A percentile compares a stretch with the other conserved stretches of the same genome.
phyloP scores from a whole-genome alignment of 2,329 filamentous ascomycete genomes.

The Nannizziopsis barbatae region DNA sequence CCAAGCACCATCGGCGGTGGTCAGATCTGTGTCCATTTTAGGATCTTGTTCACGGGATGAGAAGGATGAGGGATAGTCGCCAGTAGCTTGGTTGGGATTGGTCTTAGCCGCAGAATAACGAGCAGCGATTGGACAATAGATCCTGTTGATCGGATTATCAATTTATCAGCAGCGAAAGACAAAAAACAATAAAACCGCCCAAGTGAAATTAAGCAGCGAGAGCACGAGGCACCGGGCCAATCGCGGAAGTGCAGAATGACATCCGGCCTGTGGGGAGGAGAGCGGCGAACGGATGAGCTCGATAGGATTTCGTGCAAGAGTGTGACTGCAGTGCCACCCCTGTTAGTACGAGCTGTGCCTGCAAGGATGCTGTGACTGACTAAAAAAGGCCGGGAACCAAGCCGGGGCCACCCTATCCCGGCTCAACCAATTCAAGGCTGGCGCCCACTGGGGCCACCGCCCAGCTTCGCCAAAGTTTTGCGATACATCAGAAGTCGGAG shows the following conservation, averaged over 20 bases:
- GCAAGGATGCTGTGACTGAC: conserved; percentile 15
- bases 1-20: background rate
- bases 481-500: conserved; percentile 6
- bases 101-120: conserved; percentile 4
- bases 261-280: conserved; percentile 13
- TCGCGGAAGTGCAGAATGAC: conserved; percentile 16
- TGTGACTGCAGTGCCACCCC: conserved; percentile 2
- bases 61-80: conserved; percentile 7
- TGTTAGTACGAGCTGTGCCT: conserved; percentile 11
- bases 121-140: conserved; percentile 2
- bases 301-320: conserved; percentile 7
- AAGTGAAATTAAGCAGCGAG: conserved; percentile 3
- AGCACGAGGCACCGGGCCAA: conserved; percentile 12
- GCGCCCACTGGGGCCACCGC: background rate
- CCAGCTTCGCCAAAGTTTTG: conserved; percentile 7
- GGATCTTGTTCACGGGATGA: conserved; percentile 4
- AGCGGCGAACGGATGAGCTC: background rate
- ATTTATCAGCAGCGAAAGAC: background rate
- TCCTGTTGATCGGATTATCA: conserved; percentile 7
- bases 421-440: background rate
- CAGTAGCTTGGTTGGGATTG: background rate
- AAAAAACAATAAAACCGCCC: background rate
- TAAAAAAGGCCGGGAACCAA: conserved; percentile 12
- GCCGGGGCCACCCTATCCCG: conserved; percentile 3
- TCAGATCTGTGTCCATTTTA: conserved; percentile 3